Evolutionary conservation across 805 yeast genomes (phyloP).

Genomic region (Starmerella riodocensis): DNA sequence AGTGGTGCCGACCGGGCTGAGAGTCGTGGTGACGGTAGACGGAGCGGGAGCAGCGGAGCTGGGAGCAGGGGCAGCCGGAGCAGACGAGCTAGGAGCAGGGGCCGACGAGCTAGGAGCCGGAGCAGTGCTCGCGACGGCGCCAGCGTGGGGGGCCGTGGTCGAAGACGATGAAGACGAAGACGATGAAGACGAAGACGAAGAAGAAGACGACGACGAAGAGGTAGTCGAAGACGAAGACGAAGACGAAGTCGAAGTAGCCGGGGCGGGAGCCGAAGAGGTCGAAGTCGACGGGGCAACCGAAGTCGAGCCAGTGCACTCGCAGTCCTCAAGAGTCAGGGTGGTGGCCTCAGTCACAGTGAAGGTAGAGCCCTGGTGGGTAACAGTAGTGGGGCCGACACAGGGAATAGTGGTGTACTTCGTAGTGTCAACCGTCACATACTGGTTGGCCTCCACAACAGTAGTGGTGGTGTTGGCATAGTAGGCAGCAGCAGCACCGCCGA

Average conservation of each 20-base stretch:
- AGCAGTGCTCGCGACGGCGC: too few species aligned
- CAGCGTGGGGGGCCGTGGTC: background rate
- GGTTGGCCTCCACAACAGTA: conserved; percentile 9
- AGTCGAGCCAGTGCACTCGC: conserved; percentile 37
- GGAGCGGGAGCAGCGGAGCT: background rate
- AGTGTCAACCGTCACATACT: background rate
- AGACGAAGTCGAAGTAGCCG: conserved; percentile 1
- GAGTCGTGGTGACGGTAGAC: conserved; percentile 10
- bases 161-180: conserved; percentile 40
- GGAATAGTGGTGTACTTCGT: background rate
- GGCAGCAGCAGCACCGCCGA: conserved; percentile 43
- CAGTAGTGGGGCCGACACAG: background rate
- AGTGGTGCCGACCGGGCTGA: too few species aligned
- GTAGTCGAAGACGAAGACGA: too few species aligned
- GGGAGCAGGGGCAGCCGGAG: background rate
- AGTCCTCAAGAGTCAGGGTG: conserved; percentile 42
- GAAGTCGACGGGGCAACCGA: background rate
- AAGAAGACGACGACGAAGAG: conserved; percentile 34
- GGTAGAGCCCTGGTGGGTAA: conserved; percentile 6
- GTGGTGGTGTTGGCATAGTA: conserved; percentile 16
- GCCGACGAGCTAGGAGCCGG: background rate
- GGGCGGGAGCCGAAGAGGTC: background rate
- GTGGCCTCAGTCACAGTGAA: conserved; percentile 36
- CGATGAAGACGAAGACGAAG: conserved; percentile 37
- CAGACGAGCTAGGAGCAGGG: background rate